Evolutionary conservation across 495 filamentous ascomycete species (phyloP), one percentile per base, ranked within the genome.

Genomic region (Hyaloscypha hepaticicola): DNA sequence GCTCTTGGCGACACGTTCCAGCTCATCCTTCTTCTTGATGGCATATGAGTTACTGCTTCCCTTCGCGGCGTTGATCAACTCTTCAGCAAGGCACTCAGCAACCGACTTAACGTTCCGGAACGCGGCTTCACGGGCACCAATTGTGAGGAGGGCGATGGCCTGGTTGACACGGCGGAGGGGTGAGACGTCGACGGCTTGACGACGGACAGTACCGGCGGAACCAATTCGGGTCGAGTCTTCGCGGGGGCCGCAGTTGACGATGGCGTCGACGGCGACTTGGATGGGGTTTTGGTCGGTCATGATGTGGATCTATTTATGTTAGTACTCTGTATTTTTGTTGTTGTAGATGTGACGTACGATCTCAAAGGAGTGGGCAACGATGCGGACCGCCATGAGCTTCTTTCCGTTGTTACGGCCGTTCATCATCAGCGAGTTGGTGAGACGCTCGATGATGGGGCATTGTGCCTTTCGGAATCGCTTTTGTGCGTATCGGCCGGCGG

Each of bases 1-100:
- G 83, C 87, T 91, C 92, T 99, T 99, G 80, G 95, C 95, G 77
- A 99, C 95, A 90, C 95, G 95, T 89, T 99, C 95, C 82, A 99
- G 80, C 89, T 99, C 96, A 80, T 99, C 95, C 93, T 99, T 99
- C 92, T 99, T 99, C 91, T 99, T 99, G 86, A 99, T 99, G 69
- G 95, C 95, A 77, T 98, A 99, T 68, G 91, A 96, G 91, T 99
- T 99, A 81, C 90, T 94, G 88, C 90, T 93, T 72, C 95, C 95
- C 90, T 99, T 99, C 77, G 96, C 95, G 76, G 96, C 96, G 86
- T 99, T 99, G 88, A 99, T 97, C 76, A 99, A 87, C 87, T 99
- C 95, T 82, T 99, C 95, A 78, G 95, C 93, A 75, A 99, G 83
- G 83, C 95, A 97, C 89, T 99, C 95, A 73, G 95, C 93, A 74